Evolutionary conservation across 352 stramenopile species (phyloP).

Genomic region (Aphanomyces cochlioides): DNA sequence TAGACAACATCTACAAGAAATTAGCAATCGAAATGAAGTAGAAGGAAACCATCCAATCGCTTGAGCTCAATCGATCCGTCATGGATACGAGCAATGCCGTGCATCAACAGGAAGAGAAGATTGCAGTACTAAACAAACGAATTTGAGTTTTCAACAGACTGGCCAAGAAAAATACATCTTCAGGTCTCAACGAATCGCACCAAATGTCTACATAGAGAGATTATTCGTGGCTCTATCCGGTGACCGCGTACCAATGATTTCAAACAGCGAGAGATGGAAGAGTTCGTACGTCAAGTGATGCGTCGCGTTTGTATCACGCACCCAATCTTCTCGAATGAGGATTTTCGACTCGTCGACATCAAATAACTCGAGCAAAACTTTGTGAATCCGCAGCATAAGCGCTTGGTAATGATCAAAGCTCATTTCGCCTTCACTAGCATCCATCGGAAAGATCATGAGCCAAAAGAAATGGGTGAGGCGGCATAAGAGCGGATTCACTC

Average conservation of each 20-base stretch:
- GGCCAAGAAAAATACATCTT: constrained; percentile 7
- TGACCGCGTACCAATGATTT: constrained; percentile 55
- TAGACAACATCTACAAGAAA: constrained; percentile 22
- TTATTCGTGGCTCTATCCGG: neutral
- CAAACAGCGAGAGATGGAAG: constrained; percentile 82
- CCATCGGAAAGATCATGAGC: constrained; percentile 39
- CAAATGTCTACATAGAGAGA: constrained; percentile 25
- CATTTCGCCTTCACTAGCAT: constrained; percentile 30
- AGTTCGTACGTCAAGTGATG: constrained; percentile 59
- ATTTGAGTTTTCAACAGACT: constrained; percentile 1
- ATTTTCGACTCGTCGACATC: constrained; percentile 62
- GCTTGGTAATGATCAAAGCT: constrained; percentile 55
- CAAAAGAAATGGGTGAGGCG: constrained; percentile 70
- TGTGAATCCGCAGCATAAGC: constrained; percentile 71
- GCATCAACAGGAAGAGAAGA: constrained; percentile 25
- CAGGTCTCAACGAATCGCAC: constrained; percentile 23
- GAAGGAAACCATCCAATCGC: constrained; percentile 24
- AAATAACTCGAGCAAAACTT: constrained; percentile 72
- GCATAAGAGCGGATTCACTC: constrained; percentile 59
- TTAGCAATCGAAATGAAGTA: neutral
- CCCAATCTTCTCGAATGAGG: constrained; percentile 53
- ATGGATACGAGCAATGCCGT: constrained; percentile 22
- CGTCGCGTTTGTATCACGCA: constrained; percentile 48
- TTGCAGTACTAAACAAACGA: constrained; percentile 24
- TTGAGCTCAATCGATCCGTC: constrained; percentile 10